phyloP scores from a whole-genome alignment of 2,329 filamentous ascomycete species.

The Epichloe aotearoae region DNA sequence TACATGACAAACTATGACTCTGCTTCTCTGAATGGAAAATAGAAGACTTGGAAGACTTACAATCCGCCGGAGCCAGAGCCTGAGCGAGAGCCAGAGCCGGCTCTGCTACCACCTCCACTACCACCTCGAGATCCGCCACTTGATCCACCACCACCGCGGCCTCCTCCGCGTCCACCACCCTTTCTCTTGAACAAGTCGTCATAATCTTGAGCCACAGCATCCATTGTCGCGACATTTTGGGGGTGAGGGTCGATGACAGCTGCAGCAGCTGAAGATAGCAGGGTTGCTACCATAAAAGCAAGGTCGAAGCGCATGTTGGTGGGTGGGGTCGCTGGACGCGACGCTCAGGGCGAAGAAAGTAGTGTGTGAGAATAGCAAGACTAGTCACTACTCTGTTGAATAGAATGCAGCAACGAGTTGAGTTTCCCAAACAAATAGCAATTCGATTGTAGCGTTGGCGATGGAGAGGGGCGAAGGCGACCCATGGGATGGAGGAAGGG shows the following conservation, averaged over 20 bases:
- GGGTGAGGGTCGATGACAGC: conserved; percentile 7
- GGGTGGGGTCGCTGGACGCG: neutral
- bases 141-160: conserved; percentile 27
- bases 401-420: too few species aligned
- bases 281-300: conserved; percentile 1
- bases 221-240: conserved; percentile 12
- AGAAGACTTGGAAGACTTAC: conserved; percentile 6
- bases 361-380: neutral
- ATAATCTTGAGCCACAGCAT: conserved; percentile 14
- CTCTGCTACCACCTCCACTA: conserved; percentile 11
- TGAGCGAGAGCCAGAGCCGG: conserved; percentile 2
- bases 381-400: too few species aligned
- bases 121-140: conserved; percentile 5
- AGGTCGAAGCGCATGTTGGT: conserved; percentile 7
- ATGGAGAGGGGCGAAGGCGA: neutral
- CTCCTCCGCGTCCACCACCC: conserved; percentile 41
- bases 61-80: conserved; percentile 5
- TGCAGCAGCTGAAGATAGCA: conserved; percentile 6
- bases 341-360: neutral
- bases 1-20: neutral
- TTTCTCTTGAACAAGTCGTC: conserved; percentile 46
- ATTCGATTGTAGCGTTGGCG: too few species aligned
- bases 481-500: too few species aligned
- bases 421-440: too few species aligned
- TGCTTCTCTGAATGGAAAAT: too few species aligned